Evolutionary conservation across 2,329 filamentous ascomycete species (phyloP), one percentile per base, ranked within the genome.

Genomic region (Hymenoscyphus fraxineus): DNA sequence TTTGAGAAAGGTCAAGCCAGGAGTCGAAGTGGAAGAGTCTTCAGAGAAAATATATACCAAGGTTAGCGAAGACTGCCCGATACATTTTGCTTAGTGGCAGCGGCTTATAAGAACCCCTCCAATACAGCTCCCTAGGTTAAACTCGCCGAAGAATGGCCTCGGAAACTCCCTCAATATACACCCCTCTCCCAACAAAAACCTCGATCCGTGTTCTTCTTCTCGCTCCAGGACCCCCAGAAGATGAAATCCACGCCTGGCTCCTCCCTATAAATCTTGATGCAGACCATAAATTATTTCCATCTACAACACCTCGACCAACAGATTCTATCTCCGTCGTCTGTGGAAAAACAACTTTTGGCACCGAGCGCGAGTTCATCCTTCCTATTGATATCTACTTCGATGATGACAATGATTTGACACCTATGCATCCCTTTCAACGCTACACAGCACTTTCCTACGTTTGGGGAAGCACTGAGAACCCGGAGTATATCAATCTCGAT

Each of bases 381-480:
- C 7, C 41, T n/a, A n/a, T 19, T 9, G 41, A 22, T 10, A 47
- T 47, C 16, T 47, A 19, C 41, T n/a, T 47, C 1, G 41, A 47
- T 13, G 41, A 47, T 7, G 19, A 47, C 41, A 47, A 47, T 6
- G 41, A 19, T 10, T 4, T 0, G 6, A 16, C 41, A 19, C 41
- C n/a, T n/a, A 19, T n/a, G 4, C 41, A 47, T 47, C 41, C 16
- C 0, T 59, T 35, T 31, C 57, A 35, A 41, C 35, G n/a, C 1
- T 40, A 59, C 13, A 22, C 35, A 27, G 59, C 59, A 2, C 41
- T 60, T 9, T 60, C 59, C 9, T 60, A 60, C 15, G 39, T 60
- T 13, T 60, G 59, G 59, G 59, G 39, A 1, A 47, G 41, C 3
- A 22, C 41, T 9, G 41, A 47, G 3, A 47, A 47, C 6, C 41